phyloP scores from a whole-genome alignment of 2,329 filamentous ascomycete genomes.

The Camptophora hylomeconis region DNA sequence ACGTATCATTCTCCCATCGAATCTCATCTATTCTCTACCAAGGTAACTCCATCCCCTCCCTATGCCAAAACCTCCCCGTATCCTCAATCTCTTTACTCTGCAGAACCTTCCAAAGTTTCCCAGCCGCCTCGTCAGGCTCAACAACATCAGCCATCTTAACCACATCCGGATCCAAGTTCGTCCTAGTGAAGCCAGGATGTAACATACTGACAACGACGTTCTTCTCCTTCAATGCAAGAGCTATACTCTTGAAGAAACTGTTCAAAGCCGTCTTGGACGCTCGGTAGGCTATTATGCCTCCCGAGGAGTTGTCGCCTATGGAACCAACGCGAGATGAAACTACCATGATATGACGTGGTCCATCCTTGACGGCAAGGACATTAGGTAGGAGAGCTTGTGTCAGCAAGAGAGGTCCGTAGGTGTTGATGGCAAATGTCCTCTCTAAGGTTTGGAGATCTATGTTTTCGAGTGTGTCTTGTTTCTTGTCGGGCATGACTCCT shows the following conservation, averaged over 20 bases:
- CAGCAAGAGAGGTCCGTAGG: slow-evolving; percentile 31
- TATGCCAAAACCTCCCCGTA: slow-evolving; percentile 32
- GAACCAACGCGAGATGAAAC: slow-evolving; percentile 31
- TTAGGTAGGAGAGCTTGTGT: slow-evolving; percentile 33
- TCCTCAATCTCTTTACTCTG: slow-evolving; percentile 27
- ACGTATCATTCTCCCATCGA: too few relatives aligned
- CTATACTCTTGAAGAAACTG: slow-evolving; percentile 30
- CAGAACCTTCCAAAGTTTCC: slow-evolving; percentile 30
- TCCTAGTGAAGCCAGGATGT: slow-evolving; percentile 33
- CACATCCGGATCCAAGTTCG: slow-evolving; percentile 19
- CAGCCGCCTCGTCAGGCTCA: slow-evolving; percentile 31
- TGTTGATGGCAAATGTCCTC: slow-evolving; percentile 30
- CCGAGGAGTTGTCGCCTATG: slow-evolving; percentile 30
- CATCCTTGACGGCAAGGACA: slow-evolving; percentile 20
- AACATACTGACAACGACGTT: slow-evolving; percentile 29
- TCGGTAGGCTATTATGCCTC: slow-evolving; percentile 32
- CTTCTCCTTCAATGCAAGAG: slow-evolving; percentile 29
- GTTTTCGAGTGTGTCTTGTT: slow-evolving; percentile 23
- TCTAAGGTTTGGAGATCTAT: slow-evolving; percentile 16
- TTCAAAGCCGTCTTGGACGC: slow-evolving; percentile 33
- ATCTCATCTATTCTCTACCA: slow-evolving; percentile 29
- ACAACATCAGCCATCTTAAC: slow-evolving; percentile 22
- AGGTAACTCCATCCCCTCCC: slow-evolving; percentile 30
- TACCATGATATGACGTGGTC: slow-evolving; percentile 25
- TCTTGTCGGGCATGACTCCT: slow-evolving; percentile 22